A percentile compares a stretch with the other conserved stretches of the same genome.
These are phyloP conservation scores for Pseudognaphalium luteoalbum DNA, from an alignment of 129 eudicot species.

Conservation along the genomic window DNA sequence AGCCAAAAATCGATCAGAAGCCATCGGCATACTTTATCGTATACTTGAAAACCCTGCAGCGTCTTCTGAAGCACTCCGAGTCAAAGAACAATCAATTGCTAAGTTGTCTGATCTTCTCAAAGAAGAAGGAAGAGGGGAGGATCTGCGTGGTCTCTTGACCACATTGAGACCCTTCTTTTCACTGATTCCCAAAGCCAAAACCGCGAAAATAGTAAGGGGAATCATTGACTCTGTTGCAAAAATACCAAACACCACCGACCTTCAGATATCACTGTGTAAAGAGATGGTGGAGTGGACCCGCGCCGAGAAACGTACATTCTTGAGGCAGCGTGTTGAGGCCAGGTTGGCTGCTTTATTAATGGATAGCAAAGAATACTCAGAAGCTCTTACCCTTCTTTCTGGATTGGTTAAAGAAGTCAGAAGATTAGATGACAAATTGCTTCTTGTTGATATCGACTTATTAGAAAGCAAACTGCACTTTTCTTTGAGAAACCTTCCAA, in stretches of 20 bases:
- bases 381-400: constrained; percentile 47
- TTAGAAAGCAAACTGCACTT: constrained; percentile 64
- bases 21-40: constrained; percentile 48
- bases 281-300: constrained; percentile 68
- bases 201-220: constrained; percentile 58
- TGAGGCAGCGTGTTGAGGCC: constrained; percentile 51
- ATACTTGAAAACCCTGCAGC: constrained; percentile 47
- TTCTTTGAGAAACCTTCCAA: constrained; percentile 47
- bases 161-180: constrained; percentile 56
- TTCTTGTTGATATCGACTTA: constrained; percentile 58
- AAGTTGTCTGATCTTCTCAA: constrained; percentile 43
- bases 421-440: constrained; percentile 48
- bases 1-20: constrained; percentile 47
- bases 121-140: constrained; percentile 49
- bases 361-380: constrained; percentile 53
- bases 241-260: constrained; percentile 51
- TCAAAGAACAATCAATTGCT: constrained; percentile 49
- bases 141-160: constrained; percentile 56
- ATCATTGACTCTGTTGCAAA: constrained; percentile 46
- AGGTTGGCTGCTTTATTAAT: constrained; percentile 41
- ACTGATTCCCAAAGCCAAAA: constrained; percentile 52
- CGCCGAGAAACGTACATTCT: constrained; percentile 56
- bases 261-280: constrained; percentile 58
- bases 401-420: constrained; percentile 52
- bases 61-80: constrained; percentile 55